A percentile compares a stretch with the other conserved stretches of the same genome.
Evolutionary conservation across 176 grass and related monocot genomes (phyloP).

Genomic region (Themeda triandra): DNA sequence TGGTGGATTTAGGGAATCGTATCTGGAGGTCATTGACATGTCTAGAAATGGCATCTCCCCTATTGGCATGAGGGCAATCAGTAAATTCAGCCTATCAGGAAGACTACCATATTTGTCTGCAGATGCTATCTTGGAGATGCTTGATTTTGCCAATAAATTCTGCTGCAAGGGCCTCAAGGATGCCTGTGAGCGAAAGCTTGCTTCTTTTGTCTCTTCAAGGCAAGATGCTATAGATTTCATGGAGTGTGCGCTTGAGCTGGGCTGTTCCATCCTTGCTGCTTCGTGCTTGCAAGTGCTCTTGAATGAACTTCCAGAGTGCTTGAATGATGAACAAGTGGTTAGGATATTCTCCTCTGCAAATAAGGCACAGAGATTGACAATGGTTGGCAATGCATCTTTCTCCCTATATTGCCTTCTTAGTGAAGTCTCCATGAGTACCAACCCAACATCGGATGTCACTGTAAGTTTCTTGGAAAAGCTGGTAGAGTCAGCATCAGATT

Average conservation of each 20-base stretch:
- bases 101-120: constrained; percentile 70
- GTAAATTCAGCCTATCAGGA: constrained; percentile 80
- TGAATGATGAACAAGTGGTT: constrained; percentile 85
- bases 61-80: constrained; percentile 69
- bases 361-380: constrained; percentile 73
- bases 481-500: constrained; percentile 74
- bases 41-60: constrained; percentile 85
- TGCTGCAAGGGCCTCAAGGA: constrained; percentile 95
- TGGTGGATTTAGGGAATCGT: constrained; percentile 81
- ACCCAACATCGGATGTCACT: constrained; percentile 69
- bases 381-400: constrained; percentile 79
- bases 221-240: constrained; percentile 98
- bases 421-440: constrained; percentile 74
- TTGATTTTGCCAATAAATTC: constrained; percentile 95
- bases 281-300: constrained; percentile 89
- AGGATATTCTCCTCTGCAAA: constrained; percentile 68
- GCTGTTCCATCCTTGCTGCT: constrained; percentile 77
- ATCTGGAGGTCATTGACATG: constrained; percentile 90
- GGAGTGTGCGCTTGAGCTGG: constrained; percentile 90
- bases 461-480: constrained; percentile 74
- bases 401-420: constrained; percentile 87
- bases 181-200: constrained; percentile 86
- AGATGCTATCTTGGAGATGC: constrained; percentile 79
- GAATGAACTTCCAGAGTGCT: constrained; percentile 76
- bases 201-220: constrained; percentile 78